phyloP scores from a whole-genome alignment of 148 eudicot species.

The Bassia scoparia region DNA sequence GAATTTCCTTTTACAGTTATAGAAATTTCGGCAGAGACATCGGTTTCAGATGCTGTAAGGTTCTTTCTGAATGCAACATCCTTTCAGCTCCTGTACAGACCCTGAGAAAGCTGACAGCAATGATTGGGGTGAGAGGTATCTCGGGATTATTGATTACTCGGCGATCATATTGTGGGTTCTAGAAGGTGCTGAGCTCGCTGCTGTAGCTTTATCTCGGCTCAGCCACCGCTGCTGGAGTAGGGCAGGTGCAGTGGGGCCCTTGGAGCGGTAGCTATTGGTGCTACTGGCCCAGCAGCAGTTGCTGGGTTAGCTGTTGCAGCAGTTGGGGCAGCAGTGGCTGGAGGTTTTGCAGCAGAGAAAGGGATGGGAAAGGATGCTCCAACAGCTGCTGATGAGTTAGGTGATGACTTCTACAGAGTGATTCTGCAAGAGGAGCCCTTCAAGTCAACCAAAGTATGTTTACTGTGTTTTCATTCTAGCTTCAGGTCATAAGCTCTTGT shows the following conservation, averaged over 20 bases:
- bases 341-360: constrained; percentile 63
- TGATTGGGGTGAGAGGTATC: constrained; percentile 70
- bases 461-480: neutral
- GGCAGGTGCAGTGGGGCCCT: constrained; percentile 81
- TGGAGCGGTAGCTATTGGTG: constrained; percentile 72
- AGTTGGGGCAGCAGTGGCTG: constrained; percentile 81
- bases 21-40: constrained; percentile 65
- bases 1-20: constrained; percentile 47
- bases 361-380: constrained; percentile 71
- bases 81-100: constrained; percentile 79
- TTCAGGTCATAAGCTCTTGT: neutral
- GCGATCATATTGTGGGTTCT: constrained; percentile 84
- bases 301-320: constrained; percentile 82
- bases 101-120: constrained; percentile 41
- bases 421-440: constrained; percentile 90
- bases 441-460: constrained; percentile 72
- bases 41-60: constrained; percentile 64
- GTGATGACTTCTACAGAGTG: constrained; percentile 84
- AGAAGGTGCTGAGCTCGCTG: constrained; percentile 74
- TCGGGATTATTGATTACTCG: constrained; percentile 81
- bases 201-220: constrained; percentile 67
- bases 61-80: constrained; percentile 79
- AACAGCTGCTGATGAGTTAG: constrained; percentile 67
- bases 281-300: constrained; percentile 71
- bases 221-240: constrained; percentile 82